Evolutionary conservation across 2,329 filamentous ascomycete species (phyloP).

Genomic region (Clathrospora elynae): DNA sequence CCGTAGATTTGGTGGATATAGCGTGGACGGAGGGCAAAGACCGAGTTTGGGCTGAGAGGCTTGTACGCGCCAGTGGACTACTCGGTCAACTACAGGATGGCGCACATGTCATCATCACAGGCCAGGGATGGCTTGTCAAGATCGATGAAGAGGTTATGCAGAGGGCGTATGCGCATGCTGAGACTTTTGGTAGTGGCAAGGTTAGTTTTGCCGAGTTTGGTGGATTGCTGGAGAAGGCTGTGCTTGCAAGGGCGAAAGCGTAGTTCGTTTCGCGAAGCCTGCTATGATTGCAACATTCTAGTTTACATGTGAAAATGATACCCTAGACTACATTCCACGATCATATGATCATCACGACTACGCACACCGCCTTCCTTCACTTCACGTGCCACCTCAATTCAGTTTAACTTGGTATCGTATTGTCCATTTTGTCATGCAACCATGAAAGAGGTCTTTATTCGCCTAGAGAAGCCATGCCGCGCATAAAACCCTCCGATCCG

Average conservation of each 20-base stretch:
- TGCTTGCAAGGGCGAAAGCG: slow-evolving; percentile 31
- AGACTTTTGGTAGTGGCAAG: slow-evolving; percentile 36
- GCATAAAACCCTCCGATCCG: slow-evolving; percentile 43
- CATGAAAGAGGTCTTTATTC: slow-evolving; percentile 48
- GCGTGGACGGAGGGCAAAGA: slow-evolving; percentile 50
- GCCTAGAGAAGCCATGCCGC: slow-evolving; percentile 47
- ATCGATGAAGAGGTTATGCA: slow-evolving; percentile 49
- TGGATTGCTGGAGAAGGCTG: slow-evolving; percentile 44
- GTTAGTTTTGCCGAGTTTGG: slow-evolving; percentile 49
- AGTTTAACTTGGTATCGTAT: slow-evolving; percentile 22
- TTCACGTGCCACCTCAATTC: slow-evolving; percentile 14
- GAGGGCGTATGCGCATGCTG: slow-evolving; percentile 47
- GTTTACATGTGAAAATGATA: slow-evolving; percentile 5
- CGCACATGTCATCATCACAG: slow-evolving; percentile 50
- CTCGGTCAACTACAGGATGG: slow-evolving; percentile 35
- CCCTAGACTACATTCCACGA: slow-evolving; percentile 1
- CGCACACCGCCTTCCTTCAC: slow-evolving; percentile 9
- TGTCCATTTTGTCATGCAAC: slow-evolving; percentile 50
- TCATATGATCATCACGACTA: not conserved
- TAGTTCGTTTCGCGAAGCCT: not conserved
- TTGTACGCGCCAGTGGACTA: slow-evolving; percentile 51
- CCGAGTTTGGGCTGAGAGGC: slow-evolving; percentile 51
- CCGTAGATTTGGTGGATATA: slow-evolving; percentile 48
- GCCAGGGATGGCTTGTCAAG: slow-evolving; percentile 51
- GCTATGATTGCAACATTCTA: too few relatives aligned